Base-by-base conservation (phyloP, 2,329 filamentous ascomycete genomes). In the Colletotrichum sp. region DNA sequence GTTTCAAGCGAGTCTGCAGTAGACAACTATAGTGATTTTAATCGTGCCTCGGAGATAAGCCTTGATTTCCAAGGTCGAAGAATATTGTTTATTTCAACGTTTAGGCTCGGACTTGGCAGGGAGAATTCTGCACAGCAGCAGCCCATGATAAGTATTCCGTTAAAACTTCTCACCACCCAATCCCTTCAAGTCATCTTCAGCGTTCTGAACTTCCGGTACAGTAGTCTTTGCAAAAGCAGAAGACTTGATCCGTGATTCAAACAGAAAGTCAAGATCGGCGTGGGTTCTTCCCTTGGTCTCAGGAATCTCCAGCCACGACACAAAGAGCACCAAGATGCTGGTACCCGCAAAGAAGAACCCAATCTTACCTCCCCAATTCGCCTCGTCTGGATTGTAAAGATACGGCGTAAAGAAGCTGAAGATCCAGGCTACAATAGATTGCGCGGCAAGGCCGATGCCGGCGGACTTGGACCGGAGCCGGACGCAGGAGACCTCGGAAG, bases 281-380 rank as follows among this genome's bases (percentile, higher is more conserved):
- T 66, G 36, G 24, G 61, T 63, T n/a, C 72, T 32, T 7, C 61
- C 72, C 67, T 61, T 74, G 14, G 68, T 67, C 24, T 67, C 61
- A 1, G 68, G 61, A 12, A 74, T 34, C 18, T 60, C 28, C 6
- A 57, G 28, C 52, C 68, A 71, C 1, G 61, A 60, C 1, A 67
- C 10, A 8, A 52, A 16, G 21, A 34, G 60, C 1, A 57, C 61
- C 7, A 74, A 10, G 12, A 57, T 30, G 34, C 72, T 66, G 2
- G 57, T 24, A 5, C 72, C 75, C 7, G 24, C 52, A 10, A 68
- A 72, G 34, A 77, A 68, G 24, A 72, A 75, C 16, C 64, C 68
- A 3, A 78, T 71, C 48, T 79, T 81, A 12, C 75, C 79, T 8
- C 78, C 72, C 80, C 77, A 80, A 32, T 78, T 75, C 14, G 71